A percentile compares a stretch with the other conserved stretches of the same genome.
phyloP scores from a whole-genome alignment of 2,329 filamentous ascomycete genomes.

The Myriosclerotinia scirpicola region DNA sequence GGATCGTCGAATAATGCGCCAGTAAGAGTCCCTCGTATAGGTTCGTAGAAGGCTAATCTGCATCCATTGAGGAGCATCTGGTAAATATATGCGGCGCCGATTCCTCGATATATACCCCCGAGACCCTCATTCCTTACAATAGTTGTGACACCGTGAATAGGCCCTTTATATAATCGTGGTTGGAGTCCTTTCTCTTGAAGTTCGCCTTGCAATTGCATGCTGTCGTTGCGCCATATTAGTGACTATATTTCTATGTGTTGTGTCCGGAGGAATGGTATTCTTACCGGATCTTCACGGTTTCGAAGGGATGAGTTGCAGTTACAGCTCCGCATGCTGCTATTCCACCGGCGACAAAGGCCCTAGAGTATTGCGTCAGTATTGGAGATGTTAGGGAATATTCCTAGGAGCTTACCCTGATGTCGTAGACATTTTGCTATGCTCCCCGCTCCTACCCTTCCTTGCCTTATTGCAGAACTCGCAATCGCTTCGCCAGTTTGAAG shows the following conservation, averaged over 20 bases:
- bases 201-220: conserved; percentile 95
- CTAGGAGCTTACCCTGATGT: conserved; percentile 49
- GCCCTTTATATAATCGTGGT: conserved; percentile 84
- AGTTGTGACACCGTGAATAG: conserved; percentile 85
- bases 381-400: neutral
- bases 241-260: neutral
- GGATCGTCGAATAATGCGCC: conserved; percentile 68
- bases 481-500: conserved; percentile 28
- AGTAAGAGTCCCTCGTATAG: conserved; percentile 73
- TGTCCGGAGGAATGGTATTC: conserved; percentile 32
- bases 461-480: conserved; percentile 21
- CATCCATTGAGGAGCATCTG: conserved; percentile 96
- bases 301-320: conserved; percentile 95
- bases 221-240: conserved; percentile 42
- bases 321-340: conserved; percentile 97
- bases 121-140: conserved; percentile 90
- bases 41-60: conserved; percentile 96
- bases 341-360: conserved; percentile 92
- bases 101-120: conserved; percentile 79
- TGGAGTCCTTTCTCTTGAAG: conserved; percentile 83
- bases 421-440: conserved; percentile 50
- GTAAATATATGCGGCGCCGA: conserved; percentile 93
- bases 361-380: conserved; percentile 24
- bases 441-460: conserved; percentile 32
- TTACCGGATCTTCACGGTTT: conserved; percentile 97